Evolutionary conservation across 768 basidiomycete genomes (phyloP).

Genomic region (Amanita molliuscula): DNA sequence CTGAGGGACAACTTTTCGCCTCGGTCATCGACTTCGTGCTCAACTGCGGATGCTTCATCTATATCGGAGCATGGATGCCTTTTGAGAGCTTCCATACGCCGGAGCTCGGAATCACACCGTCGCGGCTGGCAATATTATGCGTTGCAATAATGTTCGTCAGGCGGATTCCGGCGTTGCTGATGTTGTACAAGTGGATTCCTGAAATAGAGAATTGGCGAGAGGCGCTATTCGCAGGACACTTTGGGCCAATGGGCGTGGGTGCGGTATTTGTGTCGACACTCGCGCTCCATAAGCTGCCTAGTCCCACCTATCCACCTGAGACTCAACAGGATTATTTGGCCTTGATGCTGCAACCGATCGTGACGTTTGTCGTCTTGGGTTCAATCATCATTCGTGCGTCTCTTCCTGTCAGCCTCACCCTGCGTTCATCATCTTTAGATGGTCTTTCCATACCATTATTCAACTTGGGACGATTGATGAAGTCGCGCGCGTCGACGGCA

Average conservation of each 20-base stretch:
- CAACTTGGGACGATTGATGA: conserved; percentile 31
- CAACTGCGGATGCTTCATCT: conserved; percentile 73
- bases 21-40: conserved; percentile 85
- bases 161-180: conserved; percentile 69
- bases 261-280: conserved; percentile 82
- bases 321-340: conserved; percentile 68
- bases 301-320: conserved; percentile 46
- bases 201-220: conserved; percentile 81
- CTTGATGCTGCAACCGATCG: conserved; percentile 67
- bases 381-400: conserved; percentile 74
- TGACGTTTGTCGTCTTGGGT: conserved; percentile 77
- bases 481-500: conserved; percentile 5
- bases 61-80: conserved; percentile 83
- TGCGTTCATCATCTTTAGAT: conserved; percentile 25
- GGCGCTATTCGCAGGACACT: conserved; percentile 88
- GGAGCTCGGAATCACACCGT: conserved; percentile 52
- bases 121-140: conserved; percentile 61
- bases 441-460: conserved; percentile 66
- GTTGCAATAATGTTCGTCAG: conserved; percentile 63
- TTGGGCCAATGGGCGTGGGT: conserved; percentile 89
- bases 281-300: conserved; percentile 52
- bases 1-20: conserved; percentile 79
- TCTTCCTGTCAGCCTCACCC: neutral
- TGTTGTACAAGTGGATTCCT: conserved; percentile 77
- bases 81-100: conserved; percentile 47